phyloP scores from a whole-genome alignment of 1,284 basidiomycete species.

The Heterobasidion occidentale region DNA sequence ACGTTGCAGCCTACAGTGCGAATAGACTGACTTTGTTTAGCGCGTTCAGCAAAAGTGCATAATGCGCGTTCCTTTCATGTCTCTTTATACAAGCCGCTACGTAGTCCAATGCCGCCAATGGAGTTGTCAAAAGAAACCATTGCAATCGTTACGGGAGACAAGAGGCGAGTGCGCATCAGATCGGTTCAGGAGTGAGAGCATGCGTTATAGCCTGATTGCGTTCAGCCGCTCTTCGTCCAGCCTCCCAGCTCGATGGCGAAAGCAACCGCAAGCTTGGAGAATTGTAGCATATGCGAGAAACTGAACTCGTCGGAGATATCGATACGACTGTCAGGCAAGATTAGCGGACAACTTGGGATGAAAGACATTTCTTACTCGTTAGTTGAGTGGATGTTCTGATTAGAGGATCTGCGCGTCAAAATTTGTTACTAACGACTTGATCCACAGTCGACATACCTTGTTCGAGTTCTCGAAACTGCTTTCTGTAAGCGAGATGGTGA shows the following conservation, averaged over 20 bases:
- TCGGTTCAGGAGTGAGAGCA: no score
- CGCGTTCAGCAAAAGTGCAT: neutral
- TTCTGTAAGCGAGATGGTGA: constrained; percentile 34
- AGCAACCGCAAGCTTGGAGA: constrained; percentile 84
- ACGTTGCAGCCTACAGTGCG: constrained; percentile 33
- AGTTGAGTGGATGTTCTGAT: constrained; percentile 65
- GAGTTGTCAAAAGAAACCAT: no score
- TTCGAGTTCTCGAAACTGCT: constrained; percentile 70
- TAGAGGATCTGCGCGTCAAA: neutral
- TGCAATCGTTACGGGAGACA: no score
- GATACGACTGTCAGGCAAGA: constrained; percentile 46
- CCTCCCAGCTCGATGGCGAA: constrained; percentile 77
- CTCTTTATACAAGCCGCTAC: no score
- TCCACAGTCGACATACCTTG: constrained; percentile 20
- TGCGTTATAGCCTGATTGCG: no score
- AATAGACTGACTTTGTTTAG: constrained; percentile 31
- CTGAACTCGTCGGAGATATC: constrained; percentile 85
- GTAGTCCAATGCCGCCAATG: no score
- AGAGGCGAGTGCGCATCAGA: no score
- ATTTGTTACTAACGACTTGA: neutral
- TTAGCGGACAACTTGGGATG: neutral
- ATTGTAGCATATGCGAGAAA: constrained; percentile 76
- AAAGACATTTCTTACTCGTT: constrained; percentile 53
- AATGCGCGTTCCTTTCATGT: no score
- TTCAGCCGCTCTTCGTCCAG: constrained; percentile 26